A percentile compares a stretch with the other conserved stretches of the same genome.
These are phyloP conservation scores for Cladophialophora yegresii DNA, from an alignment of 2,329 filamentous ascomycete species.

Conservation along the genomic window DNA sequence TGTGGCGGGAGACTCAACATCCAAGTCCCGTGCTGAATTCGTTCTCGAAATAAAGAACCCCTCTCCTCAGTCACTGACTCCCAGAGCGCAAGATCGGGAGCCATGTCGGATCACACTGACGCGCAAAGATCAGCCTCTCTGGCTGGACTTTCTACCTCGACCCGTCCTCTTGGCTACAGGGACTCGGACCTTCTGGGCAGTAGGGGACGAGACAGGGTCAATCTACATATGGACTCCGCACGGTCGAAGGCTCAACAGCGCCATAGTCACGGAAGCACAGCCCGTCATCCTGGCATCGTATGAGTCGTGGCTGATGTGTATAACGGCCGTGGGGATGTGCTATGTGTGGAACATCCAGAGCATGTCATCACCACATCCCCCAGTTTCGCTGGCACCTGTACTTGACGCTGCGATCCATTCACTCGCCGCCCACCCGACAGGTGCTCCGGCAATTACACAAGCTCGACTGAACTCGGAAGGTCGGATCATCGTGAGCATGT, in stretches of 20 bases:
- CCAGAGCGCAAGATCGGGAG: slow-evolving; percentile 67
- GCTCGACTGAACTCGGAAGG: slow-evolving; percentile 88
- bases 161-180: slow-evolving; percentile 88
- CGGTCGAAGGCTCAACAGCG: slow-evolving; percentile 79
- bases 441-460: slow-evolving; percentile 81
- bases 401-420: slow-evolving; percentile 82
- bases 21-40: slow-evolving; percentile 66
- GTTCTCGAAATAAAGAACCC: slow-evolving; percentile 90
- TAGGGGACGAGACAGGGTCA: slow-evolving; percentile 88
- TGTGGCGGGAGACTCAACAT: slow-evolving; percentile 42
- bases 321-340: slow-evolving; percentile 83
- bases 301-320: slow-evolving; percentile 83
- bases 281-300: slow-evolving; percentile 91
- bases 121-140: slow-evolving; percentile 76
- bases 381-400: slow-evolving; percentile 82
- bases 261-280: slow-evolving; percentile 84
- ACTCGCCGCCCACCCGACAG: slow-evolving; percentile 74
- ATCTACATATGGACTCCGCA: slow-evolving; percentile 91
- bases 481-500: slow-evolving; percentile 82
- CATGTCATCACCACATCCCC: slow-evolving; percentile 81
- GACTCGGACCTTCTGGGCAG: slow-evolving; percentile 87
- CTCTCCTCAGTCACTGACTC: slow-evolving; percentile 59
- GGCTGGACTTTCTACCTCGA: slow-evolving; percentile 90
- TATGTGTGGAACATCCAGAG: slow-evolving; percentile 92
- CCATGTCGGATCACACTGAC: slow-evolving; percentile 81